Conservation (phyloP, 257 asterid species). For the Galeopsis tetrahit region DNA sequence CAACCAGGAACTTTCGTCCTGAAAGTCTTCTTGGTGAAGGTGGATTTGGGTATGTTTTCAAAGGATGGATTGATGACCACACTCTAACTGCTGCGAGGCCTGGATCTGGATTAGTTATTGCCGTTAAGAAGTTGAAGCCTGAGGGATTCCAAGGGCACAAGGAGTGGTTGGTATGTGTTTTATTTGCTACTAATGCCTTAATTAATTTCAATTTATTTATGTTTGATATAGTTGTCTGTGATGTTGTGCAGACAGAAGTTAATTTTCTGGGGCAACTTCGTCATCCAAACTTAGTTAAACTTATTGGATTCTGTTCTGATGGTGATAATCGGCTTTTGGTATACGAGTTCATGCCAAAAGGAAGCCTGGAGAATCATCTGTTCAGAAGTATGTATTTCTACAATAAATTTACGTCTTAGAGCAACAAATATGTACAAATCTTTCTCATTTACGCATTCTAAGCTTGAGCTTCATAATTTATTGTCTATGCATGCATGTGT, state of each 20-base stretch:
- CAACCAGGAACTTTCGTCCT: conserved; percentile 67
- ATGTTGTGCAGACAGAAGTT: conserved; percentile 64
- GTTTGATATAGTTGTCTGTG: neutral
- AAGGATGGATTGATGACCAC: conserved; percentile 25
- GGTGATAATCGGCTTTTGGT: conserved; percentile 67
- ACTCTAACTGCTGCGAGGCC: conserved; percentile 57
- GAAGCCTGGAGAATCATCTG: conserved; percentile 80
- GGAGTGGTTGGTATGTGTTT: conserved; percentile 66
- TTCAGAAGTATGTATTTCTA: conserved; percentile 55
- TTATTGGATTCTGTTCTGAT: conserved; percentile 72
- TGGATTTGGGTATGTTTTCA: conserved; percentile 57
- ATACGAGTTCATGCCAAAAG: conserved; percentile 77
- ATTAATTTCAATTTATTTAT: neutral
- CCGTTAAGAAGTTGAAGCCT: conserved; percentile 73
- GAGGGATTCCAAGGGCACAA: conserved; percentile 71
- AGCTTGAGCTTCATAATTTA: neutral
- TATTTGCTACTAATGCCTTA: neutral
- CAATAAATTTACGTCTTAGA: conserved; percentile 4
- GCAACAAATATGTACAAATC: too few species aligned
- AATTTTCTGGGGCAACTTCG: conserved; percentile 72
- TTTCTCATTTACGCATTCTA: neutral
- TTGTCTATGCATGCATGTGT: too few species aligned
- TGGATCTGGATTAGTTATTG: conserved; percentile 69
- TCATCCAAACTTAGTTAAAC: conserved; percentile 70
- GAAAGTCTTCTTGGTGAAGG: conserved; percentile 84